Percentiles rank a stretch among this genome's conserved stretches.
Conservation (phyloP, 306 rosid species). For the Prunus persica region DNA sequence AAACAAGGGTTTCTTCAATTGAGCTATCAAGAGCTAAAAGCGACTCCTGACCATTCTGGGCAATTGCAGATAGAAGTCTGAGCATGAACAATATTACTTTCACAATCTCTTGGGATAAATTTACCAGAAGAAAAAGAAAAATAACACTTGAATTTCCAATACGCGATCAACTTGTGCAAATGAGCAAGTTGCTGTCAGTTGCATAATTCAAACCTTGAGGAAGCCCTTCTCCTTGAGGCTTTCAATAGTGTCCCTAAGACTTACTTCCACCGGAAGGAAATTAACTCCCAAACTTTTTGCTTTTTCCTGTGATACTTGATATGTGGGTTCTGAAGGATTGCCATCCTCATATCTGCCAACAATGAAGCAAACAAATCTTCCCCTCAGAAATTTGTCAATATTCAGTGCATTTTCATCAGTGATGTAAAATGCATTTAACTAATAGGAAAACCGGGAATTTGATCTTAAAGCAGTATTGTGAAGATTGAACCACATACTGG, state of each 20-base stretch:
- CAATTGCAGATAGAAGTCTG: neutral
- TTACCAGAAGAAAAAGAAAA: too few relatives aligned
- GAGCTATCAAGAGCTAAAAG: too few relatives aligned
- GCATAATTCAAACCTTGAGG: neutral
- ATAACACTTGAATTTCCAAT: too few relatives aligned
- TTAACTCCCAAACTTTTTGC: slow-evolving; percentile 19
- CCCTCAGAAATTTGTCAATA: too few relatives aligned
- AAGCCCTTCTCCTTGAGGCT: slow-evolving; percentile 25
- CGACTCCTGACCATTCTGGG: neutral
- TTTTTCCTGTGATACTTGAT: slow-evolving; percentile 9
- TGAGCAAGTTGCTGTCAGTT: neutral
- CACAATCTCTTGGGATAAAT: neutral
- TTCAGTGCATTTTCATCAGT: neutral
- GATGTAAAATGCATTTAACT: neutral
- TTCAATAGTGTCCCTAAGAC: slow-evolving; percentile 22
- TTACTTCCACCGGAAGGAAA: slow-evolving; percentile 21
- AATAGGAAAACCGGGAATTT: neutral
- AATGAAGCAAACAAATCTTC: neutral
- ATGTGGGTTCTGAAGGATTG: neutral
- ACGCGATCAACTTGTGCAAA: neutral
- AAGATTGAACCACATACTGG: neutral
- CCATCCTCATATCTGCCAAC: slow-evolving; percentile 15
- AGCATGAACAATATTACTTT: neutral
- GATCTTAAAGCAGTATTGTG: neutral
- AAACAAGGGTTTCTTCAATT: neutral